phyloP scores from a whole-genome alignment of 2,329 filamentous ascomycete species.

The Paraconiothyrium sp. region DNA sequence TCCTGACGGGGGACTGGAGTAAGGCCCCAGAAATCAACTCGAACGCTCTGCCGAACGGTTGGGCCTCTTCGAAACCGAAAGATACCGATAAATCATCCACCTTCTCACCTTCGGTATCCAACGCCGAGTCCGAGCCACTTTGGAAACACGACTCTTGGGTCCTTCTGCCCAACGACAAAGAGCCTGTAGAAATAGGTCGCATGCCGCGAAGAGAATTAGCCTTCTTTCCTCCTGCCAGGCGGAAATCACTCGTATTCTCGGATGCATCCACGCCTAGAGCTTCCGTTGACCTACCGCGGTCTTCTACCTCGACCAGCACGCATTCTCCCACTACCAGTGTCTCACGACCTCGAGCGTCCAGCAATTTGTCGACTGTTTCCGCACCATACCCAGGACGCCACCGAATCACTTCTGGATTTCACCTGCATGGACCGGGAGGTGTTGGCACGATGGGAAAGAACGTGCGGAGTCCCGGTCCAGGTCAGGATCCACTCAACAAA shows the following conservation, averaged over 20 bases:
- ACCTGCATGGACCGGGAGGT: conserved; percentile 85
- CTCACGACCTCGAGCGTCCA: conserved; percentile 46
- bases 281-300: conserved; percentile 69
- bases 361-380: conserved; percentile 50
- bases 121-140: conserved; percentile 68
- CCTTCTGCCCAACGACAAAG: conserved; percentile 73
- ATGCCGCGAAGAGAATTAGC: conserved; percentile 82
- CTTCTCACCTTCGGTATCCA: conserved; percentile 44
- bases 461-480: conserved; percentile 80
- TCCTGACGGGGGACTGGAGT: conserved; percentile 43
- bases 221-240: conserved; percentile 89
- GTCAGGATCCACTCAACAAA: conserved; percentile 82
- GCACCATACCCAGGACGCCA: conserved; percentile 47
- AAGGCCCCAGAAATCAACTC: conserved; percentile 32
- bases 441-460: conserved; percentile 82
- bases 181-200: conserved; percentile 85
- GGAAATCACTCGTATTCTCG: conserved; percentile 80
- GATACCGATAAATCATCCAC: conserved; percentile 42
- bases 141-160: conserved; percentile 95
- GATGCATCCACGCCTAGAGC: conserved; percentile 71
- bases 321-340: conserved; percentile 51
- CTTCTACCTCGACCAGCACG: conserved; percentile 46
- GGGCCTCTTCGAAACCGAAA: conserved; percentile 48
- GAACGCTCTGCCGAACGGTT: conserved; percentile 46
- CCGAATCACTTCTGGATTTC: conserved; percentile 49